A percentile compares a stretch with the other conserved stretches of the same genome.
Conservation (phyloP, 164 flowering plant genomes). For the Chimonanthus salicifolius region DNA sequence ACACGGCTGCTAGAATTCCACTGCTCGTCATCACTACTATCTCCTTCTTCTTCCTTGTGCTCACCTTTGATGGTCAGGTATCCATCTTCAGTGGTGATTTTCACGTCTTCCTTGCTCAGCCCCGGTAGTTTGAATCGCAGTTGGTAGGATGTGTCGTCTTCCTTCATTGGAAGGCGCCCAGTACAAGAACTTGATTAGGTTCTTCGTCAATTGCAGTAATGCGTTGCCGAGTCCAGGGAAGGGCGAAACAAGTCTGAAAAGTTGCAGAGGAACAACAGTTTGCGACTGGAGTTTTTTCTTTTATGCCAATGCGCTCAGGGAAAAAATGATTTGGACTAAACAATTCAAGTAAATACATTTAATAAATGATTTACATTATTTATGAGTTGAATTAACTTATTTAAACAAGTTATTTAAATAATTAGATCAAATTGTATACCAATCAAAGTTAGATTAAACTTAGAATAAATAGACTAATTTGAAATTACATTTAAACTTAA, state of each 20-base stretch:
- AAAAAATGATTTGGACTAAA: too few species aligned
- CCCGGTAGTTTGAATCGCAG: slow-evolving; percentile 58
- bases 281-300: neutral
- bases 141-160: slow-evolving; percentile 57
- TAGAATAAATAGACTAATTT: too few species aligned
- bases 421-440: neutral
- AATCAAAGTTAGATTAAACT: too few species aligned
- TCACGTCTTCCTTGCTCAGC: slow-evolving; percentile 64
- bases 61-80: slow-evolving; percentile 53
- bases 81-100: slow-evolving; percentile 66
- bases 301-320: too few species aligned
- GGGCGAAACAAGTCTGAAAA: slow-evolving; percentile 37
- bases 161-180: slow-evolving; percentile 43
- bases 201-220: slow-evolving; percentile 49
- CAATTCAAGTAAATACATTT: neutral
- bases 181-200: slow-evolving; percentile 52
- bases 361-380: neutral
- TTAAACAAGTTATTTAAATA: too few species aligned
- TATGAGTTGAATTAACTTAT: too few species aligned
- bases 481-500: too few species aligned
- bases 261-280: neutral
- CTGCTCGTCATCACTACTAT: slow-evolving; percentile 33
- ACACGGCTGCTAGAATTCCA: slow-evolving; percentile 30
- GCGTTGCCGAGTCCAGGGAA: slow-evolving; percentile 50
- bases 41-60: slow-evolving; percentile 62